Evolutionary conservation across 495 filamentous ascomycete species (phyloP), one percentile per base, ranked within the genome.

Genomic region (Podospora bellae-mahoneyi): DNA sequence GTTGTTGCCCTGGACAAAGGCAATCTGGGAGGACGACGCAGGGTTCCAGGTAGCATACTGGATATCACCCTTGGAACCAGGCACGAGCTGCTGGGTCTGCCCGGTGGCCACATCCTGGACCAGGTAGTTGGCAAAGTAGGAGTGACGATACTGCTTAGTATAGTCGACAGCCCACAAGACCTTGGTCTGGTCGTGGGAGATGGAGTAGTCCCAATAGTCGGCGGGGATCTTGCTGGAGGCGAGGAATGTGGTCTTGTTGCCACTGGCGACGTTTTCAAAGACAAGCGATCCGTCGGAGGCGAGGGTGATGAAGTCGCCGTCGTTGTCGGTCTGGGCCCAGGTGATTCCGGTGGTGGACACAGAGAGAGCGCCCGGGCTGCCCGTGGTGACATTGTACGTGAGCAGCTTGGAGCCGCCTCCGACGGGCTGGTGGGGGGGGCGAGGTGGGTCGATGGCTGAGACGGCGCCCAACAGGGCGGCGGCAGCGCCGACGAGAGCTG

Each of bases 91-190:
- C 23, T 78, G 71, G 5, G 80, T 73, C 34, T 76, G 71, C 20
- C 83, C 83, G 0, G 79, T 79, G 10, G 74, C 79, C 10, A 84
- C 76, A 63, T 86, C 83, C 28, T 82, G 80, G 7, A 88, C 71
- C 2, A 82, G 78, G 72, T 87, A 87, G 72, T 85, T 79, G n/a
- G 85, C 83, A 62, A 84, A 84, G 68, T 82, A 87, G 28, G 84
- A 85, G 74, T 87, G 74, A 5, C 86, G 81, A 67, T 88, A 87
- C 70, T 84, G 80, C 70, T 86, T 86, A 5, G 82, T 87, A 66
- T 83, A 80, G 68, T 87, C 84, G n/a, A 81, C 76, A 4, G 83
- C 73, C 73, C 84, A 85, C 16, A 88, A 73, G 2, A 88, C 79
- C 66, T 82, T 78, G n/a, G 77, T 76, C 3, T 76, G 72, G 64